Evolutionary conservation across 352 stramenopile species (phyloP).

Genomic region (Globisporangium echinulatum): DNA sequence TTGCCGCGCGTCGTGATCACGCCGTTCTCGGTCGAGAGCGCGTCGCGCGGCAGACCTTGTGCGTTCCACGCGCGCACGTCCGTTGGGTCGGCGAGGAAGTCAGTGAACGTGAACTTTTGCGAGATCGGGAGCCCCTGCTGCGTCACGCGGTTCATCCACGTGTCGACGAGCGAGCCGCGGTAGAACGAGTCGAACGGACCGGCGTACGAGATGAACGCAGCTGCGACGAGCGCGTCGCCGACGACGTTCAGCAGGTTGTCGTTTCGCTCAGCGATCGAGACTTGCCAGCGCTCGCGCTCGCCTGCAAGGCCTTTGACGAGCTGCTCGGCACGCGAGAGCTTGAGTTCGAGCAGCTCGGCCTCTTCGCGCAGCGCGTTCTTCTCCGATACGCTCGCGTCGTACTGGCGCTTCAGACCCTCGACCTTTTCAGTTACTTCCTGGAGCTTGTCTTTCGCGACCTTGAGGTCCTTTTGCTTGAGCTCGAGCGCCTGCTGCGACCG

Average conservation of each 20-base stretch:
- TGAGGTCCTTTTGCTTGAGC: constrained; percentile 85
- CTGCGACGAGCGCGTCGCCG: constrained; percentile 89
- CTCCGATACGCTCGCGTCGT: constrained; percentile 89
- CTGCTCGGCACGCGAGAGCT: constrained; percentile 91
- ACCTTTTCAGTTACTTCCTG: constrained; percentile 91
- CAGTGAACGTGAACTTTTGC: constrained; percentile 87
- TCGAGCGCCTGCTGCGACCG: constrained; percentile 80
- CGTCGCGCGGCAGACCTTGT: constrained; percentile 88
- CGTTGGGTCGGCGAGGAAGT: constrained; percentile 90
- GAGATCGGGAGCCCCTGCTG: constrained; percentile 83
- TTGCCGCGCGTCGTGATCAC: constrained; percentile 93
- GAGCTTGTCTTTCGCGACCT: constrained; percentile 86
- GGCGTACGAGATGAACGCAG: constrained; percentile 94
- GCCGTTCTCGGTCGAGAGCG: constrained; percentile 93
- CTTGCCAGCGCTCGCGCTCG: constrained; percentile 92
- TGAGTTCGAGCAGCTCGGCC: constrained; percentile 88
- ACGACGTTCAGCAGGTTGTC: constrained; percentile 84
- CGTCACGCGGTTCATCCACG: constrained; percentile 87
- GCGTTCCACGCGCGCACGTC: constrained; percentile 95
- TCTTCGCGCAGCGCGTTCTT: constrained; percentile 93
- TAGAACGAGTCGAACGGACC: constrained; percentile 94
- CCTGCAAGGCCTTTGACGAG: constrained; percentile 91
- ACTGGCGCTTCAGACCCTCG: constrained; percentile 86
- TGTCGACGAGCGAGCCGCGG: constrained; percentile 71
- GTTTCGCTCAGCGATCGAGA: constrained; percentile 88